Evolutionary conservation across 2,329 filamentous ascomycete genomes (phyloP), one percentile per base, ranked within the genome.

Genomic region (Paraphoma chrysanthemicola): DNA sequence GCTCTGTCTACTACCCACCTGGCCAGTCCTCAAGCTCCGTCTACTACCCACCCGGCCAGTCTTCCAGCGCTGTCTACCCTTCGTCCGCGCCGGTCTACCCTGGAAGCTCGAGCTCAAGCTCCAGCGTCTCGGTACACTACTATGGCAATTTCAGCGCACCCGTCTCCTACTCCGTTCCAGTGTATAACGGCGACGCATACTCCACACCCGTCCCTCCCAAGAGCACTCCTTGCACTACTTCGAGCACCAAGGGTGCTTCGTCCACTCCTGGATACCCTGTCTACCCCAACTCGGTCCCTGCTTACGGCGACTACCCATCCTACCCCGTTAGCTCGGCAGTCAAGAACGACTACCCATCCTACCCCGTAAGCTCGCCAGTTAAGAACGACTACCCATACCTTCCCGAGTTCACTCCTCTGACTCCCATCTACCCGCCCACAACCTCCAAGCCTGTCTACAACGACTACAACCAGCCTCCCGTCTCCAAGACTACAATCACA

Each of bases 401-500:
- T 11, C 53, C 55, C 4, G 47, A 48, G 18, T 60, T 57, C 51
- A 61, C 53, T 9, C 56, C 57, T 16, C 44, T 60, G 5, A 49
- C 53, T 36, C 53, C 58, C 16, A 51, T 49, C 14, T 61, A 63
- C 39, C 48, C 57, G 18, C 36, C 48, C 8, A 29, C 52, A 6
- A 60, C 57, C 4, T 59, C 54, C 53, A 54, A 56, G 51, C 54
- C 60, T 3, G 44, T 48, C 0, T 55, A 56, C 18, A 48, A 56
- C 28, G 48, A 52, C 41, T 38, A 59, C 23, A 47, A 56, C 49
- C 52, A 56, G 14, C 44, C 50, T 16, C 55, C 60, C 30, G 50
- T 39, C 6, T 56, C 57, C 33, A 44, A 54, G 53, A 59, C 60
- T 5, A 57, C 56, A n/a, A 54, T 62, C 44, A 70, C 68, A 6